These are phyloP conservation scores for Colletotrichum sp. DNA, from an alignment of 2,329 filamentous ascomycete genomes.

Conservation along the genomic window DNA sequence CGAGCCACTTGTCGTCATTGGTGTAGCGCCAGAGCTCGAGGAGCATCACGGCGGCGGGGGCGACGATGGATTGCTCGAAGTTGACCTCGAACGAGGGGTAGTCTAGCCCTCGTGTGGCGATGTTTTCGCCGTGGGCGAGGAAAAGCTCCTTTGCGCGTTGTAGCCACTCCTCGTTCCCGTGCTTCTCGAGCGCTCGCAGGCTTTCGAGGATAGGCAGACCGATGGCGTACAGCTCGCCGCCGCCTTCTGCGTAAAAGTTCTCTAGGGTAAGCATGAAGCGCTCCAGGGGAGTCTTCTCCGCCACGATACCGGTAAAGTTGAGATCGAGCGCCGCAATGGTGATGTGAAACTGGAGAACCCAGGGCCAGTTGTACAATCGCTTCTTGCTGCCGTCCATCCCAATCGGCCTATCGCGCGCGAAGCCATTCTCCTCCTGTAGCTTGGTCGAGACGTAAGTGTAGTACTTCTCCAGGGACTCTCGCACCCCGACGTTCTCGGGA, in stretches of 20 bases:
- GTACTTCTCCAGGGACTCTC: background rate
- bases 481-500: background rate
- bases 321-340: background rate
- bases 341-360: conserved; percentile 12
- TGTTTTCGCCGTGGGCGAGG: background rate
- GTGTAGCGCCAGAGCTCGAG: conserved; percentile 53
- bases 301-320: background rate
- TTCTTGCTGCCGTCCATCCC: background rate
- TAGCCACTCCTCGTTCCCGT: background rate
- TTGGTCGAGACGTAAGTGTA: conserved; percentile 6
- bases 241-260: conserved; percentile 5
- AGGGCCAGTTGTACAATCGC: conserved; percentile 12
- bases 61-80: conserved; percentile 17
- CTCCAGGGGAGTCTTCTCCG: background rate
- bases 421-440: background rate
- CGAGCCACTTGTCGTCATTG: conserved; percentile 40
- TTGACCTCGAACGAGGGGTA: conserved; percentile 14
- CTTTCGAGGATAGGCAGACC: background rate
- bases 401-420: background rate
- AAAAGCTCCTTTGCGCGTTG: background rate
- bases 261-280: conserved; percentile 1
- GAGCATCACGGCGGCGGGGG: conserved; percentile 30
- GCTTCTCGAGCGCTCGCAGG: background rate
- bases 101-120: background rate
- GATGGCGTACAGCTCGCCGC: conserved; percentile 3